Conservation (phyloP, 2,329 filamentous ascomycete species). For the Fusarium mundagurra region DNA sequence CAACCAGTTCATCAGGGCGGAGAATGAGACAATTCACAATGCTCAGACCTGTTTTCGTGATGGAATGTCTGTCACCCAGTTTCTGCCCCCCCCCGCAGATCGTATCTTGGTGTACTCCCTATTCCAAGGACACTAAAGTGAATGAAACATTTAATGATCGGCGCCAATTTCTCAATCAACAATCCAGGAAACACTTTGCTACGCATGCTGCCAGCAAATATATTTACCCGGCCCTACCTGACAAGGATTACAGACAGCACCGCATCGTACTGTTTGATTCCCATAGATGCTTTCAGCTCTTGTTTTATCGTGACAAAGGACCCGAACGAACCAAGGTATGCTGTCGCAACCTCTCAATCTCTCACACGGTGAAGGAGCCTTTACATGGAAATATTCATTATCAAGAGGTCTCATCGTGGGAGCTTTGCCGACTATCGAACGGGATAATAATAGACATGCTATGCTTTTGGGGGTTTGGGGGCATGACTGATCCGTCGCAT, state of each 20-base stretch:
- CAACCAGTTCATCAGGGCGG: neutral
- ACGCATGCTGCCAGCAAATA: neutral
- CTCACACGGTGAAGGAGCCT: neutral
- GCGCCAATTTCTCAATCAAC: neutral
- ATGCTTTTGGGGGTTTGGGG: neutral
- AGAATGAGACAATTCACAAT: neutral
- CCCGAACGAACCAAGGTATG: neutral
- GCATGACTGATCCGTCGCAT: neutral
- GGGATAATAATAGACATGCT: neutral
- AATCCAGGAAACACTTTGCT: neutral
- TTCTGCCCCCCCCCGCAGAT: neutral
- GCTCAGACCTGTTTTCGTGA: neutral
- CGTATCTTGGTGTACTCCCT: neutral
- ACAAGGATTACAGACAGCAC: neutral
- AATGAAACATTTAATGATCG: slow-evolving; percentile 14
- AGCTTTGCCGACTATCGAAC: neutral
- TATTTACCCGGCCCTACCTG: neutral
- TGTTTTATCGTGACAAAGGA: neutral
- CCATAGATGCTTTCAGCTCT: neutral
- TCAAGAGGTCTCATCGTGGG: neutral
- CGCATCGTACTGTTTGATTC: neutral
- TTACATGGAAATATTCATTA: neutral
- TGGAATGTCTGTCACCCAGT: slow-evolving; percentile 6
- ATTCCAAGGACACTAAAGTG: neutral
- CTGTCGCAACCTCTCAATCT: neutral